Conservation (phyloP, 768 basidiomycete species). For the Boletus barrowsii region DNA sequence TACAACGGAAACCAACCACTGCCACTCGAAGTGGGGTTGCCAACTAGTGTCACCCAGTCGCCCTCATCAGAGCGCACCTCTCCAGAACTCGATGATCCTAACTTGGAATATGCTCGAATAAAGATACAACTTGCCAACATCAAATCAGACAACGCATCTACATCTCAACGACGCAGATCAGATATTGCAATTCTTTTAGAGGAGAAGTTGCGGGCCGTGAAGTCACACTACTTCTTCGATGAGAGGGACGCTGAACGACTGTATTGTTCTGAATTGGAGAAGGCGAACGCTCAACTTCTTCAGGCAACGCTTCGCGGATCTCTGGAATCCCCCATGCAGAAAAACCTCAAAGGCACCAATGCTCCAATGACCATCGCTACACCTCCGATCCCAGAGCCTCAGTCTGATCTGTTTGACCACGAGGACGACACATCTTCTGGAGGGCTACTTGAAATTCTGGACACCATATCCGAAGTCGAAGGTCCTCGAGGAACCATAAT, state of each 20-base stretch:
- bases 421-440: conserved; percentile 48
- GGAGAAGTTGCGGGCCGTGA: conserved; percentile 43
- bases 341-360: background rate
- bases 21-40: conserved; percentile 1
- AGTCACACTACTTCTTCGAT: conserved; percentile 69
- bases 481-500: conserved; percentile 53
- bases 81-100: conserved; percentile 52
- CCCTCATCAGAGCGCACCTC: conserved; percentile 31
- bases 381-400: background rate
- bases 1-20: background rate
- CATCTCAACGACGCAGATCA: conserved; percentile 24
- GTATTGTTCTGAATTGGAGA: conserved; percentile 53
- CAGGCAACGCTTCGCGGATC: conserved; percentile 40
- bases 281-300: conserved; percentile 43
- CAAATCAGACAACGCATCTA: conserved; percentile 31
- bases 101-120: conserved; percentile 57
- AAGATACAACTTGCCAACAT: conserved; percentile 55
- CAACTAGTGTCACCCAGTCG: conserved; percentile 2
- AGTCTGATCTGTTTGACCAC: conserved; percentile 51
- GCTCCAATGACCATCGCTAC: background rate
- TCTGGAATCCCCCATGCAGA: background rate
- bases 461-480: conserved; percentile 57
- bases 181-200: conserved; percentile 39
- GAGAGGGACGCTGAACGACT: conserved; percentile 58
- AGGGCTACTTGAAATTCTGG: conserved; percentile 73